phyloP scores from a whole-genome alignment of 2,329 filamentous ascomycete species.

The Penicillium rolfsii region DNA sequence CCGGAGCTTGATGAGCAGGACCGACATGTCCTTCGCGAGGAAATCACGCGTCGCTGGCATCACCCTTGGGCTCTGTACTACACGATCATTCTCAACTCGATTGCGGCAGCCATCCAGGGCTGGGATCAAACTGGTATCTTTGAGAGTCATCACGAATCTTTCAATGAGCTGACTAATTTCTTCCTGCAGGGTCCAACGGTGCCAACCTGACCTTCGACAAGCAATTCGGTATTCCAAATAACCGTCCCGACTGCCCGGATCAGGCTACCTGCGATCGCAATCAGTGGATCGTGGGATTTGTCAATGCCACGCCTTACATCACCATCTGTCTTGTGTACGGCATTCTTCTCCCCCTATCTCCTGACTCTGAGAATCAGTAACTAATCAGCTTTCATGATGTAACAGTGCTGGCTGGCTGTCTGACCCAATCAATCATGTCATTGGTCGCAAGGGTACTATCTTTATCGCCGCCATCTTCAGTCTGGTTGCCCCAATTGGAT shows the following conservation, averaged over 20 bases:
- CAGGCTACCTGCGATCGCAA: constrained; percentile 43
- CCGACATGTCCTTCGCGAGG: constrained; percentile 46
- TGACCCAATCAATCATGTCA: constrained; percentile 23
- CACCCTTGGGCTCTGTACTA: constrained; percentile 54
- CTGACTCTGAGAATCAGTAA: not conserved
- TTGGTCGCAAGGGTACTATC: constrained; percentile 27
- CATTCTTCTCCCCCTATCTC: not conserved
- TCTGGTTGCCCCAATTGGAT: constrained; percentile 23
- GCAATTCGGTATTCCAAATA: constrained; percentile 28
- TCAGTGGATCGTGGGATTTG: constrained; percentile 62
- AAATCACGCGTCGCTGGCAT: constrained; percentile 52
- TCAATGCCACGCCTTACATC: constrained; percentile 61
- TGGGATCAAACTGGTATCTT: constrained; percentile 51
- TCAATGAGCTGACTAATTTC: not conserved
- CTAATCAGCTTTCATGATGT: not conserved
- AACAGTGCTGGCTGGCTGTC: constrained; percentile 25
- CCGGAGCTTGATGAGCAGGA: constrained; percentile 60
- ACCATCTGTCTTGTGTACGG: constrained; percentile 53
- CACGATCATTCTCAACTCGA: constrained; percentile 54
- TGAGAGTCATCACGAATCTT: not conserved
- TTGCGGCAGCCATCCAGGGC: constrained; percentile 56
- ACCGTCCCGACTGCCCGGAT: constrained; percentile 21
- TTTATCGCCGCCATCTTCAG: constrained; percentile 26
- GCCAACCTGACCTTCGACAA: constrained; percentile 29
- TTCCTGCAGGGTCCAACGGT: constrained; percentile 23